Evolutionary conservation across 345 rosid species (phyloP), one percentile per base, ranked within the genome.

Genomic region (Eucalyptus sideroxylon): DNA sequence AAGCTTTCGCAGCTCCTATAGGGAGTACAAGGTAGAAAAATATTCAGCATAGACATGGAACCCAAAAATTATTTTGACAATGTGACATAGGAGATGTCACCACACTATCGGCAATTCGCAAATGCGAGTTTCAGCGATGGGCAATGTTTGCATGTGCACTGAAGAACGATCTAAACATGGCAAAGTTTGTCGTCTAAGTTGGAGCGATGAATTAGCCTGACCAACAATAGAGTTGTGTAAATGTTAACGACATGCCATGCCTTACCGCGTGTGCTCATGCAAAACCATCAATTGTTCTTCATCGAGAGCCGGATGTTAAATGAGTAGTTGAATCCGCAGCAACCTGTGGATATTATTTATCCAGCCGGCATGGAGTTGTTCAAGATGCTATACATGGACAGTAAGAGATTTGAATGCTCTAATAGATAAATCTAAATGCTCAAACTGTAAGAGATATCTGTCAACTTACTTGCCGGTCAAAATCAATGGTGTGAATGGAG

Each of bases 381-480:
- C 77, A n/a, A 67, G 40, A 15, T 67, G 21, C 55, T n/a, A 59
- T 67, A 16, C 3, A 67, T n/a, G 0, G 77, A 67, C 21, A 8
- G 19, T 19, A 50, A 16, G 40, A 67, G 6, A 67, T 67, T n/a
- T 67, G 77, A n/a, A n/a, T 7, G 40, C 40, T 67, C 77, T 0
- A 15, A 15, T 16, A 13, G 3, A 67, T 3, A 67, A 67, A 7
- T 0, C 40, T n/a, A 67, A n/a, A 34, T n/a, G 40, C 77, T 16
- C 19, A 67, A 16, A 67, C 40, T 50, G 40, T n/a, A n/a, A 34
- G 77, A 67, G 40, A 67, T 67, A n/a, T 65, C 6, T 3, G 77
- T 88, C 81, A 65, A 92, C 97, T 91, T 87, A 93, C 98, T 96
- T 96, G 99, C 85, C 98, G 93, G 90, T 96, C 98, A 88, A 96